phyloP scores from a whole-genome alignment of 345 rosid genomes.

The Rhodamnia rubescens region DNA sequence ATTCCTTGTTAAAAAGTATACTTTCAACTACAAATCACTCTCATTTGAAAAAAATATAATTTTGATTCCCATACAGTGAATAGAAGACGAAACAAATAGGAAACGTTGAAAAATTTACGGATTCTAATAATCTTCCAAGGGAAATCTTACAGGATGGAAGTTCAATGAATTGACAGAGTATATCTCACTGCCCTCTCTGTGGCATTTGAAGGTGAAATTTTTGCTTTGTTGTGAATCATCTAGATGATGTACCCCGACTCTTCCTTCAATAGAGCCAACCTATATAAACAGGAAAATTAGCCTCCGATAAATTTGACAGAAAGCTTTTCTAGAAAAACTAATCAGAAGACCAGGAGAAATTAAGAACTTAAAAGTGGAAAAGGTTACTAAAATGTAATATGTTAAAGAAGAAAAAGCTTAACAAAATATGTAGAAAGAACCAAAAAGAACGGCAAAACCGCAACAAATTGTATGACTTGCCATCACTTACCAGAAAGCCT shows the following conservation, averaged over 20 bases:
- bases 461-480: background rate
- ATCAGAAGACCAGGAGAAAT: background rate
- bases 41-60: background rate
- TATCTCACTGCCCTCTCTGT: conserved; percentile 80
- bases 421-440: background rate
- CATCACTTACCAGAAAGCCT: conserved; percentile 75
- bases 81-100: background rate
- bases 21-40: background rate
- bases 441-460: background rate
- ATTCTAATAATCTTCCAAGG: background rate
- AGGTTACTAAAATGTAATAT: background rate
- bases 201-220: conserved; percentile 98
- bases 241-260: conserved; percentile 96
- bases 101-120: background rate
- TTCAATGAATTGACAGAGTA: conserved; percentile 91
- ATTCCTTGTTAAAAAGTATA: background rate
- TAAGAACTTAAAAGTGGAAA: background rate
- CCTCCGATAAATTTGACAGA: background rate
- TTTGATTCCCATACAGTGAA: background rate
- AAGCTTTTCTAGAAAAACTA: background rate
- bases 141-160: conserved; percentile 80
- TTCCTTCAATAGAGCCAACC: conserved; percentile 99
- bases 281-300: conserved; percentile 7
- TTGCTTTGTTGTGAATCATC: conserved; percentile 75
- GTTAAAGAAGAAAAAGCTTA: conserved; percentile 1